Base-by-base conservation (phyloP, 2,329 filamentous ascomycete species). In the Sarocladium kiliense region DNA sequence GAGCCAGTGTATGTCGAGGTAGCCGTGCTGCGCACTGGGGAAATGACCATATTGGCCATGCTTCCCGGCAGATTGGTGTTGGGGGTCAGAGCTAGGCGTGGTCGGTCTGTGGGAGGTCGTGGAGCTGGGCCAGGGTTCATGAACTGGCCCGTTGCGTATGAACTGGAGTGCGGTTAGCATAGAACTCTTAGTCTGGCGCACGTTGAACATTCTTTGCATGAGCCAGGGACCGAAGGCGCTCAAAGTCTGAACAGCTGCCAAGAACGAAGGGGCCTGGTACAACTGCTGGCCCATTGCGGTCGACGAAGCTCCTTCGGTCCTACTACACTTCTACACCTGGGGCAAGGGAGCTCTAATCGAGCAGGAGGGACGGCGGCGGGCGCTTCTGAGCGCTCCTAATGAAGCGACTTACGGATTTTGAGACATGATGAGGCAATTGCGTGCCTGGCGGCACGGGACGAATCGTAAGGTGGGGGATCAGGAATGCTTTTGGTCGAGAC, bases 111-210 rank as follows among this genome's bases (percentile, higher is more conserved):
- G 19, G 93, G 94, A 58, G 94, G 93, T 65, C 89, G 87, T 61
- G 94, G 94, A 62, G 94, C 93, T 64, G 94, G 93, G 61, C 94
- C 91, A 59, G 94, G 91, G 72, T 97, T 97, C 89, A 97, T 95
- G 76, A 97, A 97, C 71, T 85, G 82, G 64, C 78, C 81, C 61
- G 77, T 75, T 41, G 80, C 74, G 66, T 85, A 86, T 26, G 27
- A 37, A 23, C 26, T 25, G 25, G 11, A 18, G 3, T 25, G 32
- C 10, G 3, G 25, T 39, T 27, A 42, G 51, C 37, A 21, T 18
- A 19, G 51, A 14, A 27, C 21, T 14, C 23, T 5, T 9, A n/a
- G 3, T n/a, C 11, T 26, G 12, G 14, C 30, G 39, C 39, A 44
- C 21, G 18, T 23, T 32, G n/a, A 14, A 14, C 19, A 44, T 44